Conservation (phyloP, 768 basidiomycete species). For the Leccinum truebloodii region DNA sequence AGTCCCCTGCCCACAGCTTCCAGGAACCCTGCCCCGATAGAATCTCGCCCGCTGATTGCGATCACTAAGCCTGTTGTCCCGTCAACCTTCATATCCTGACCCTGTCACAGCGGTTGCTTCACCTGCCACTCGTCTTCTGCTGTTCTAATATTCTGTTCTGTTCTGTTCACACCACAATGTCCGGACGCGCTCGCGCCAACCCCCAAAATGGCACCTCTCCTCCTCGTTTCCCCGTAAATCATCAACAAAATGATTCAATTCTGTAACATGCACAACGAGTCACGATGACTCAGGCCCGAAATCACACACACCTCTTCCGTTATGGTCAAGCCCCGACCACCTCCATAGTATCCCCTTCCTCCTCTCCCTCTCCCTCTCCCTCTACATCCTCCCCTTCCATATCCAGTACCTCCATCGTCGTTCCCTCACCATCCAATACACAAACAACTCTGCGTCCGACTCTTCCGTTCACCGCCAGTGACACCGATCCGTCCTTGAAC, state of each 20-base stretch:
- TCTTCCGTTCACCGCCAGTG: slow-evolving; percentile 74
- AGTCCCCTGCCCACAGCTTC: slow-evolving; percentile 26
- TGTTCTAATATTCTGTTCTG: slow-evolving; percentile 31
- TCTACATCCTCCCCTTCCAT: slow-evolving; percentile 64
- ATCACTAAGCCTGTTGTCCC: slow-evolving; percentile 17
- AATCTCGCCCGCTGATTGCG: slow-evolving; percentile 27
- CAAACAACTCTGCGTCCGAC: slow-evolving; percentile 74
- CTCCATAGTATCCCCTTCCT: slow-evolving; percentile 31
- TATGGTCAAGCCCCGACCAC: slow-evolving; percentile 22
- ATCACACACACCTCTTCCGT: slow-evolving; percentile 15
- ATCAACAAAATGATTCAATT: slow-evolving; percentile 14
- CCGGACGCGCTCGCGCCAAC: slow-evolving; percentile 27
- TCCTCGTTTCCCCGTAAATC: slow-evolving; percentile 28
- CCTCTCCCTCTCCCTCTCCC: slow-evolving; percentile 43
- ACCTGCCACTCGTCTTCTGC: slow-evolving; percentile 7
- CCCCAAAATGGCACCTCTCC: slow-evolving; percentile 35
- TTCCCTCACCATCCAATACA: slow-evolving; percentile 65
- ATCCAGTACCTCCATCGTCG: slow-evolving; percentile 70
- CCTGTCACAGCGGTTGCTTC: slow-evolving; percentile 20
- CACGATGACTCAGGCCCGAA: slow-evolving; percentile 22
- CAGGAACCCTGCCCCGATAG: slow-evolving; percentile 30
- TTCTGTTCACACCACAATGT: slow-evolving; percentile 46
- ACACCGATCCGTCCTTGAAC: slow-evolving; percentile 52
- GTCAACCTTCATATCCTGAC: slow-evolving; percentile 15
- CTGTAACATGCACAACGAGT: slow-evolving; percentile 26